Evolutionary conservation across 306 rosid species (phyloP).

Genomic region (Purshia tridentata): DNA sequence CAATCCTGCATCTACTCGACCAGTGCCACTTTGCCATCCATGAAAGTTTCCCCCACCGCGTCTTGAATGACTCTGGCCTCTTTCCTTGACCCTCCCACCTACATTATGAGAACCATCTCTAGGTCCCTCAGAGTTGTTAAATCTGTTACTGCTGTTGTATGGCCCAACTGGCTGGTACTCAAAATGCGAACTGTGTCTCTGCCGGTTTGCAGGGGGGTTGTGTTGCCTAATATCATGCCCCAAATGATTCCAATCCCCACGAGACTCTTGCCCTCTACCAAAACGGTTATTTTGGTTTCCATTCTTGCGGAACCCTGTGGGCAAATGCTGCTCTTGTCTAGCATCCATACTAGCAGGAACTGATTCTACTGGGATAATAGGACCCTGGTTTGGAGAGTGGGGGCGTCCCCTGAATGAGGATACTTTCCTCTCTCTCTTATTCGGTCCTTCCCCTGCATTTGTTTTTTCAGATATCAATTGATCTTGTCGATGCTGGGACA

Average conservation of each 20-base stretch:
- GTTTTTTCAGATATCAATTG: conserved; percentile 40
- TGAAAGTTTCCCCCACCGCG: conserved; percentile 70
- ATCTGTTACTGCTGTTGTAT: conserved; percentile 43
- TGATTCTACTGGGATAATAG: conserved; percentile 39
- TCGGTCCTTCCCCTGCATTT: conserved; percentile 44
- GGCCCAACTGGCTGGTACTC: conserved; percentile 86
- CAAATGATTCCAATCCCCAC: conserved; percentile 58
- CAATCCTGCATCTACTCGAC: conserved; percentile 45
- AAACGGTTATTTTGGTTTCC: conserved; percentile 59
- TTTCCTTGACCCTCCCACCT: conserved; percentile 66
- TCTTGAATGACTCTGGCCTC: conserved; percentile 66
- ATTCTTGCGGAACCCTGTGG: conserved; percentile 56
- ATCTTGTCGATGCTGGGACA: conserved; percentile 39
- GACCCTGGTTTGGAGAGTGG: conserved; percentile 45
- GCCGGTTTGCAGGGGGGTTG: conserved; percentile 51
- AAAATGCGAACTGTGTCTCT: conserved; percentile 51
- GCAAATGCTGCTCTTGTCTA: conserved; percentile 56
- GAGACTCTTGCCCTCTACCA: conserved; percentile 63
- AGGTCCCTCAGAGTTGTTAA: conserved; percentile 46
- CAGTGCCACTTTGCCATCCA: conserved; percentile 51
- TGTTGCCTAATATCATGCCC: conserved; percentile 57
- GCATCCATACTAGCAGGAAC: conserved; percentile 42
- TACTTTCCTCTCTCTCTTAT: conserved; percentile 54
- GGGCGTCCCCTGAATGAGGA: conserved; percentile 55
- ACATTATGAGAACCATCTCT: conserved; percentile 46